Conservation (phyloP, 768 basidiomycete genomes). For the Suillus alpinus region DNA sequence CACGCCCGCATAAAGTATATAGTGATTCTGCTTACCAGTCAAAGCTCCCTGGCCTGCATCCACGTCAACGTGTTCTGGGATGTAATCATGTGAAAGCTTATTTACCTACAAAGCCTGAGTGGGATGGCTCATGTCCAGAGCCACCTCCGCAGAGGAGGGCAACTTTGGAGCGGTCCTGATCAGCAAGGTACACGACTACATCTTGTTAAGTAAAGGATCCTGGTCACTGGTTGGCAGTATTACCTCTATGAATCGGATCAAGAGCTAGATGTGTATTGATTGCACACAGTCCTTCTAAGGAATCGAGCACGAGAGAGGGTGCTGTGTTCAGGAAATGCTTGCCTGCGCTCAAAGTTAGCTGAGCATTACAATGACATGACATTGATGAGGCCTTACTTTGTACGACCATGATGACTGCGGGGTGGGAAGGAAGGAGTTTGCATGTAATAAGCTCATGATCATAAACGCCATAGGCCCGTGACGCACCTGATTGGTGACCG, state of each 20-base stretch:
- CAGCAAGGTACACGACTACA: conserved; percentile 60
- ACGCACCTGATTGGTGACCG: too few relatives aligned
- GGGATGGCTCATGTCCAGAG: conserved; percentile 89
- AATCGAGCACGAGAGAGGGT: conserved; percentile 70
- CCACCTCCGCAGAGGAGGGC: conserved; percentile 83
- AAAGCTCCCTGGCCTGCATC: conserved; percentile 70
- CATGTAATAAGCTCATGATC: neutral
- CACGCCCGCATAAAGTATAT: neutral
- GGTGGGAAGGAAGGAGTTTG: neutral
- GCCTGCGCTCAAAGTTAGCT: conserved; percentile 12
- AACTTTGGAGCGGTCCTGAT: conserved; percentile 63
- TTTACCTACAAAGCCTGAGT: conserved; percentile 85
- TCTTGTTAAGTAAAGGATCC: neutral
- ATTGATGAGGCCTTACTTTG: conserved; percentile 10
- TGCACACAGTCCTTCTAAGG: conserved; percentile 68
- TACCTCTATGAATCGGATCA: conserved; percentile 72
- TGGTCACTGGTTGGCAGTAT: conserved; percentile 2
- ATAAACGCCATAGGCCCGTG: neutral
- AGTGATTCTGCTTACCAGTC: conserved; percentile 43
- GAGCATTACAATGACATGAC: neutral
- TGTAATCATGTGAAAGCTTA: neutral
- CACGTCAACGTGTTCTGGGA: conserved; percentile 1
- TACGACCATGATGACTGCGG: conserved; percentile 11
- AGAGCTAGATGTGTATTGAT: conserved; percentile 71
- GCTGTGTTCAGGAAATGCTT: conserved; percentile 84